These are phyloP conservation scores for Saturnispora galanensis DNA, from an alignment of 805 yeast genomes.

Conservation along the genomic window DNA sequence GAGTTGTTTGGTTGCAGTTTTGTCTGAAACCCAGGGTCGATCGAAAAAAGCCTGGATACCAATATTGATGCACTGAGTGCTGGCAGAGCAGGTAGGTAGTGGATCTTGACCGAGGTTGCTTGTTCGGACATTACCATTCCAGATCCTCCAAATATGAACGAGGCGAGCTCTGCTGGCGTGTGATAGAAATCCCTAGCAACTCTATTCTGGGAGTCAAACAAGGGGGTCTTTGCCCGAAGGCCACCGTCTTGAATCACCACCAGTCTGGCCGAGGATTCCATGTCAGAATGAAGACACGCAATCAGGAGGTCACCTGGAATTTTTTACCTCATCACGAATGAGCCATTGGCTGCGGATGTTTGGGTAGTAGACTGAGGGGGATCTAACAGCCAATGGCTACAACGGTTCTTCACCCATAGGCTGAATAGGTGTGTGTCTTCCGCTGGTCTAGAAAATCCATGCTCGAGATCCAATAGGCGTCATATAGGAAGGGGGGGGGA, in stretches of 20 bases:
- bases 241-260: constrained; percentile 42
- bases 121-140: constrained; percentile 43
- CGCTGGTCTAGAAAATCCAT: no score
- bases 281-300: background rate
- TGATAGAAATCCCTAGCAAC: constrained; percentile 30
- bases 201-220: constrained; percentile 33
- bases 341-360: background rate
- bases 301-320: no score
- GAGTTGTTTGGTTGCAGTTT: constrained; percentile 5
- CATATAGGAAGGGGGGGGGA: no score
- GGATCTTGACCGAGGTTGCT: constrained; percentile 36
- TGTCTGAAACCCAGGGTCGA: constrained; percentile 19
- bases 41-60: constrained; percentile 35
- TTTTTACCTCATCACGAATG: background rate
- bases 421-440: no score
- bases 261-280: constrained; percentile 6
- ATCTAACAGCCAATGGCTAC: no score
- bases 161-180: constrained; percentile 35
- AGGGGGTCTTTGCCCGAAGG: constrained; percentile 37
- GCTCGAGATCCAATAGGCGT: no score
- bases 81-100: constrained; percentile 34
- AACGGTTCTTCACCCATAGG: no score
- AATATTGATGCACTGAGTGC: constrained; percentile 31
- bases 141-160: constrained; percentile 45
- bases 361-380: background rate